Evolutionary conservation across 192 early-diverging fungal genomes (phyloP).

Genomic region (Jimgerdemannia flammicorona): DNA sequence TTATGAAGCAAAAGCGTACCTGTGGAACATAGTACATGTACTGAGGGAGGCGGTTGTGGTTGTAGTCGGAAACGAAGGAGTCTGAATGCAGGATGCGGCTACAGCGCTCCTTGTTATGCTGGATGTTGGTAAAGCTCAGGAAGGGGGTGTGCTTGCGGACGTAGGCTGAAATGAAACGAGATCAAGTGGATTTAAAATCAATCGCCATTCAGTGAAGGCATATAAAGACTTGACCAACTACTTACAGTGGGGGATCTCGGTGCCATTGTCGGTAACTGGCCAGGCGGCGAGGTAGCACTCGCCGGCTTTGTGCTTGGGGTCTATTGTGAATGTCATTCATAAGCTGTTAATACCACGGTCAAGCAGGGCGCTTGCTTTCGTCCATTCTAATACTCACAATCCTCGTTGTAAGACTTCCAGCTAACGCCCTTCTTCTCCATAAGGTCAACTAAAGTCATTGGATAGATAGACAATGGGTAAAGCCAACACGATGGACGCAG

Average conservation of each 20-base stretch:
- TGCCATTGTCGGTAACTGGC: not conserved
- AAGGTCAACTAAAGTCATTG: slow-evolving; percentile 37
- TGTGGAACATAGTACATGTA: slow-evolving; percentile 1
- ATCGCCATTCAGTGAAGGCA: too few relatives aligned
- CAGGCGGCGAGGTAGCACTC: not conserved
- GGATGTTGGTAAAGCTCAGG: slow-evolving; percentile 31
- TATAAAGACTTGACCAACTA: too few relatives aligned
- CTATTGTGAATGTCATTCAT: not conserved
- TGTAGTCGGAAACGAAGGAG: not conserved
- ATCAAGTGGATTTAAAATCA: too few relatives aligned
- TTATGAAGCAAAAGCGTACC: not conserved
- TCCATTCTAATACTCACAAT: slow-evolving; percentile 21
- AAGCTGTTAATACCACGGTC: too few relatives aligned
- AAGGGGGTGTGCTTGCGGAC: slow-evolving; percentile 38
- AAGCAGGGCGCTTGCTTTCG: not conserved
- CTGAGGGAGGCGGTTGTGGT: slow-evolving; percentile 7
- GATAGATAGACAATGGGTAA: too few relatives aligned
- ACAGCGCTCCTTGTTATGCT: slow-evolving; percentile 14
- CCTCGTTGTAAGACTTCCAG: slow-evolving; percentile 51
- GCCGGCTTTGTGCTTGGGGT: not conserved
- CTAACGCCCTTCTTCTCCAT: slow-evolving; percentile 42
- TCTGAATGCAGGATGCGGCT: slow-evolving; percentile 3
- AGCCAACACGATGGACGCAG: too few relatives aligned
- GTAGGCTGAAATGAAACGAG: not conserved
- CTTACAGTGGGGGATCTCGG: not conserved